Percentiles rank a stretch among this genome's conserved stretches.
These are phyloP conservation scores for Pinus tabuliformis DNA, from an alignment of 75 land plant genomes.

Conservation along the genomic window DNA sequence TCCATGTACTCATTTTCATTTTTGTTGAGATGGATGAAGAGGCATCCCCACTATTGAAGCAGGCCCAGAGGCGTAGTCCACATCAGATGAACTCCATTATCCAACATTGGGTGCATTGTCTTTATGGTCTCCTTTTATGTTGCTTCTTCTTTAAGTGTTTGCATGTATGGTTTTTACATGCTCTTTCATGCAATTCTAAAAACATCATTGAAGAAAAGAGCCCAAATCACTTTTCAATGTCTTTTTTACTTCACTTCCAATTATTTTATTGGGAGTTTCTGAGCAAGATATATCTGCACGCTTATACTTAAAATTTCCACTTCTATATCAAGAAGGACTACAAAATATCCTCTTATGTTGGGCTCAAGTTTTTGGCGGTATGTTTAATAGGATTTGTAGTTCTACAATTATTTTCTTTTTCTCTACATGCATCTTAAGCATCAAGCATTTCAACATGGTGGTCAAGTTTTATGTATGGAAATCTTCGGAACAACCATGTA, in stretches of 20 bases:
- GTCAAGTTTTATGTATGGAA: constrained; percentile 47
- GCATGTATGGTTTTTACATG: too few relatives aligned
- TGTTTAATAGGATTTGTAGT: constrained; percentile 59
- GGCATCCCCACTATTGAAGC: too few relatives aligned
- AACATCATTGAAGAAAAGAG: too few relatives aligned
- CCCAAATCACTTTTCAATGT: too few relatives aligned
- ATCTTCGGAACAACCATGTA: constrained; percentile 73
- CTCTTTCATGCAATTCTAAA: too few relatives aligned
- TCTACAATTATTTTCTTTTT: constrained; percentile 67
- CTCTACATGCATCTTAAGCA: constrained; percentile 25
- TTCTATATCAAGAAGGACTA: constrained; percentile 80
- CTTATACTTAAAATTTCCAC: constrained; percentile 77
- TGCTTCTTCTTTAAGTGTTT: too few relatives aligned
- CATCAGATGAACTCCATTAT: too few relatives aligned
- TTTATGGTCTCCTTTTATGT: too few relatives aligned
- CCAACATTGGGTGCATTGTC: too few relatives aligned
- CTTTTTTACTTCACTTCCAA: constrained; percentile 89
- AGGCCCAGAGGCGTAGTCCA: too few relatives aligned
- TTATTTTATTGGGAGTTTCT: constrained; percentile 83
- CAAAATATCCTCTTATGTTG: constrained; percentile 76
- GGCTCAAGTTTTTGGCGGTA: constrained; percentile 71
- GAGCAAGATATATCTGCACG: constrained; percentile 94
- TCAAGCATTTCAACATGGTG: constrained; percentile 62
- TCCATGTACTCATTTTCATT: too few relatives aligned
- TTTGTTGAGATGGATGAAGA: too few relatives aligned